Evolutionary conservation across 2,329 filamentous ascomycete genomes (phyloP), one percentile per base, ranked within the genome.

Genomic region (Exophiala xenobiotica): DNA sequence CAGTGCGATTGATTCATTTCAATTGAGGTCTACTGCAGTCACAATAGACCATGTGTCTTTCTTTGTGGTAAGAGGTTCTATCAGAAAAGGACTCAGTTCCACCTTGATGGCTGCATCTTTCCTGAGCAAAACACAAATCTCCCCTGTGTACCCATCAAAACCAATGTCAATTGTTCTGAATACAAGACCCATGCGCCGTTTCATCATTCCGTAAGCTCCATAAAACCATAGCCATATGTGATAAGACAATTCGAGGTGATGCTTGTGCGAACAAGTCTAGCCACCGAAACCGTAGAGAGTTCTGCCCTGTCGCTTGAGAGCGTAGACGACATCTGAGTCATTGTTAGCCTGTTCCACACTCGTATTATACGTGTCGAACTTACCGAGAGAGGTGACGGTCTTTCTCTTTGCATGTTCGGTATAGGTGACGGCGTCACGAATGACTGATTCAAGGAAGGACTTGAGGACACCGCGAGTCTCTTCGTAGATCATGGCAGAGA

Each of bases 401-500:
- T 88, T 88, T 74, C 85, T 83, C 82, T 88, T 88, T 75, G 85
- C 85, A 76, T 88, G 85, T 77, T 88, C 85, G 49, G 85, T 88
- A 78, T 88, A 88, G 68, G 85, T 88, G 74, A 88, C 85, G 59
- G 85, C 85, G 61, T 88, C 85, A 71, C 85, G 85, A 67, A 88
- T 88, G 72, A 88, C 85, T 67, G 52, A 58, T 76, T 87, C 85
- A 61, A 88, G 82, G 82, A 87, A 88, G 63, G 84, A 85, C 81
- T 88, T 88, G 67, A 88, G 81, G 59, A 88, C 85, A 78, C 83
- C 83, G 63, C 85, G 85, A 59, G 85, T 88, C 78, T 88, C 85
- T 73, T 87, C 85, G 78, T 88, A 88, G 75, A 88, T 88, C 83
- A 88, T 79, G 74, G 91, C 91, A 69, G 90, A 96, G 70, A 96